These are phyloP conservation scores for Xylariales sp. DNA, from an alignment of 2,329 filamentous ascomycete species.

Conservation along the genomic window DNA sequence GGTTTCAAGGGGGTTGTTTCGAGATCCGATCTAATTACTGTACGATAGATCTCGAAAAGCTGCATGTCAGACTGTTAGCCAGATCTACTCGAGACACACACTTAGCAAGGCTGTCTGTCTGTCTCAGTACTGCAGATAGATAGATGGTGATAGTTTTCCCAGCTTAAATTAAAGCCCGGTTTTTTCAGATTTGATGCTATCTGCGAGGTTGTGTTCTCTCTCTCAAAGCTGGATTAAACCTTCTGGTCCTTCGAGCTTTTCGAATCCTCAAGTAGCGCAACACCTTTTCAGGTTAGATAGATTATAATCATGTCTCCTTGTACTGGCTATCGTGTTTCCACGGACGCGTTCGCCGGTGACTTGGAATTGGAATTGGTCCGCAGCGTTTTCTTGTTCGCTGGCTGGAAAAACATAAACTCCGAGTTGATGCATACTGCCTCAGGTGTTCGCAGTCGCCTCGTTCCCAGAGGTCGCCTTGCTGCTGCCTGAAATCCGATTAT, in stretches of 20 bases:
- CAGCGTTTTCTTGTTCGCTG: conserved; percentile 2
- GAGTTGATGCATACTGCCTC: conserved; percentile 6
- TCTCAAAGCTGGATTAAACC: conserved; percentile 20
- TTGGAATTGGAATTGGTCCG: too few relatives aligned
- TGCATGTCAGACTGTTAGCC: neutral
- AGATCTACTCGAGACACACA: neutral
- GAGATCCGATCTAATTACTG: neutral
- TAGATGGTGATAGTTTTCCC: conserved; percentile 8
- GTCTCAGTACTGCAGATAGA: conserved; percentile 11
- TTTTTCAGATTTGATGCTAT: conserved; percentile 27
- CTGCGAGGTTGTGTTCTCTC: conserved; percentile 24
- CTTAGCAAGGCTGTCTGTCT: conserved; percentile 3
- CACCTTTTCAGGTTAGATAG: conserved; percentile 28
- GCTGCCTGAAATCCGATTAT: neutral
- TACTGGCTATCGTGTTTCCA: conserved; percentile 8
- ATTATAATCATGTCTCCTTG: conserved; percentile 15
- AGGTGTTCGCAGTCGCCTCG: conserved; percentile 2
- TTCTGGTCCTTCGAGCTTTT: conserved; percentile 18
- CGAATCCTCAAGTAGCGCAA: conserved; percentile 22
- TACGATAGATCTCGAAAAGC: neutral
- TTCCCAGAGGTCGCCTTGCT: conserved; percentile 1
- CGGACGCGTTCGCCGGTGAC: conserved; percentile 1
- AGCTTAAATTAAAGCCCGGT: conserved; percentile 20
- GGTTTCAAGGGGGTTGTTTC: too few relatives aligned
- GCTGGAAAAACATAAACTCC: conserved; percentile 5